Conservation (phyloP, 768 basidiomycete species). For the Hortiboletus campestris region DNA sequence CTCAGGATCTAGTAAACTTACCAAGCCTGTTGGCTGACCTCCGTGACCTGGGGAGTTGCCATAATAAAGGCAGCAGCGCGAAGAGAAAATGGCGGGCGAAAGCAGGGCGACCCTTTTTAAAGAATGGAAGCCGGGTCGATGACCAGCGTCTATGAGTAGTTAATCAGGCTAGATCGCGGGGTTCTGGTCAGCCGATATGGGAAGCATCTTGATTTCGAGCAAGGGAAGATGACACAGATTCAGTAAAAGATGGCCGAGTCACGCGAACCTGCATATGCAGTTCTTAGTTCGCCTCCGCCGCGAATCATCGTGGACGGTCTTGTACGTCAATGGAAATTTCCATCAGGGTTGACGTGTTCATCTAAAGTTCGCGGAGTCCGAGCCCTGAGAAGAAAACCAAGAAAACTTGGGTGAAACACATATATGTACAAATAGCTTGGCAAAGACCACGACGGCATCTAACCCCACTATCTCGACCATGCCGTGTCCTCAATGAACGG, state of each 20-base stretch:
- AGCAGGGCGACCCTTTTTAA: slow-evolving; percentile 34
- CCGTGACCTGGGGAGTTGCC: slow-evolving; percentile 57
- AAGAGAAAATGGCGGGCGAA: slow-evolving; percentile 30
- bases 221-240: slow-evolving; percentile 22
- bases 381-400: slow-evolving; percentile 26
- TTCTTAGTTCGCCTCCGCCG: slow-evolving; percentile 25
- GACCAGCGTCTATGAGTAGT: slow-evolving; percentile 42
- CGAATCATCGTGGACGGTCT: slow-evolving; percentile 26
- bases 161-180: slow-evolving; percentile 54
- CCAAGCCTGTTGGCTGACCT: slow-evolving; percentile 66
- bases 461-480: slow-evolving; percentile 12
- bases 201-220: slow-evolving; percentile 22
- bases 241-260: slow-evolving; percentile 22
- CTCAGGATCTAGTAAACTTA: slow-evolving; percentile 34
- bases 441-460: slow-evolving; percentile 10
- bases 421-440: slow-evolving; percentile 36
- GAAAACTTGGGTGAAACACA: slow-evolving; percentile 26
- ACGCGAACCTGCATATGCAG: slow-evolving; percentile 25
- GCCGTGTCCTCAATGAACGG: slow-evolving; percentile 5
- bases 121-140: slow-evolving; percentile 31
- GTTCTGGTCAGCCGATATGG: slow-evolving; percentile 44
- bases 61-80: slow-evolving; percentile 38
- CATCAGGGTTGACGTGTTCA: slow-evolving; percentile 34
- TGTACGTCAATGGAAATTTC: slow-evolving; percentile 36
- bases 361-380: slow-evolving; percentile 20